Conservation (phyloP, 2,329 filamentous ascomycete species). For the Colletotrichum cuscutae region DNA sequence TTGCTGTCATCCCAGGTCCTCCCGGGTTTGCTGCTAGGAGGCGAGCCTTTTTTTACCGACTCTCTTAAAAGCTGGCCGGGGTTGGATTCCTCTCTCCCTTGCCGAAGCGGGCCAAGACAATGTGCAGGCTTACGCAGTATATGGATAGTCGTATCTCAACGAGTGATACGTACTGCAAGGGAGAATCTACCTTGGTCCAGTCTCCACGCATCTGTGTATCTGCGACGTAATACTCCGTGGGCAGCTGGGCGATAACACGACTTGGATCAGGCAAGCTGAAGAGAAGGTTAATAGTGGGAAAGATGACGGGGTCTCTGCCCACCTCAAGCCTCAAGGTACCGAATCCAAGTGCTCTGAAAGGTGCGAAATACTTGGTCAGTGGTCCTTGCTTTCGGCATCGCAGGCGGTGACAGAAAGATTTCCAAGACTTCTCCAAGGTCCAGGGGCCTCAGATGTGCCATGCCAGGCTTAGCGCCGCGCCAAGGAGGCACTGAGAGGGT, state of each 20-base stretch:
- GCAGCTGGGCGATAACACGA: neutral
- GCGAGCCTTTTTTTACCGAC: conserved; percentile 19
- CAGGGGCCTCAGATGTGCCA: conserved; percentile 28
- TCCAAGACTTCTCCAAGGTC: conserved; percentile 19
- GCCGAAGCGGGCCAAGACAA: neutral
- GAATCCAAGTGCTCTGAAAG: too few species aligned
- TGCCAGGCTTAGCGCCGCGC: conserved; percentile 25
- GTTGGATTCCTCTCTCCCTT: neutral
- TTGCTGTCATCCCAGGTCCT: neutral
- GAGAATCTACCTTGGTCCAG: neutral
- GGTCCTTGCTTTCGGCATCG: conserved; percentile 30
- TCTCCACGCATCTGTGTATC: neutral
- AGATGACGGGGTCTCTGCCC: neutral
- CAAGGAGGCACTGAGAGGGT: conserved; percentile 2
- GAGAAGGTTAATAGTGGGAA: conserved; percentile 17
- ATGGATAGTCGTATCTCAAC: neutral
- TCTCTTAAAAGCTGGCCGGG: neutral
- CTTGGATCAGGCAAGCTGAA: conserved; percentile 12
- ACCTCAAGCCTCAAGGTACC: too few species aligned
- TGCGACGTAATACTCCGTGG: conserved; percentile 2
- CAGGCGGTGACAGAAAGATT: conserved; percentile 30
- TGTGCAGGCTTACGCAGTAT: too few species aligned
- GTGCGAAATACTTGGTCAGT: neutral
- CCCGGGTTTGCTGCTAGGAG: conserved; percentile 21
- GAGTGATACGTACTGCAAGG: conserved; percentile 4